phyloP scores from a whole-genome alignment of 768 basidiomycete species.

The Mycena haematopus region DNA sequence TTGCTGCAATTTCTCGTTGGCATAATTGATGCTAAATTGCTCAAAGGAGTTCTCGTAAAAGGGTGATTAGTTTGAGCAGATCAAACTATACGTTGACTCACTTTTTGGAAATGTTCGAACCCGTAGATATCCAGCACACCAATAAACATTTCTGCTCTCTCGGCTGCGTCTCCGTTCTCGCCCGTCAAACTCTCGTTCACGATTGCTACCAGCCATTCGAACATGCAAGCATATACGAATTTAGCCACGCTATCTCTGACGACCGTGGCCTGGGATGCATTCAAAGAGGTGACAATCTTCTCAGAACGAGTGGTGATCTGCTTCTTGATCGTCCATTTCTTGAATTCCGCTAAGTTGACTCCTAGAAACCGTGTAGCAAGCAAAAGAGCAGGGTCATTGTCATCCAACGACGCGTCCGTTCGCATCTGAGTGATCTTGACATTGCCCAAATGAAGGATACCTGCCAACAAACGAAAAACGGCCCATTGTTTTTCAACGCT shows the following conservation, averaged over 20 bases:
- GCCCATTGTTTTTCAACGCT: constrained; percentile 98
- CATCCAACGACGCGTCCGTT: constrained; percentile 84
- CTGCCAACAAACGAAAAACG: constrained; percentile 92
- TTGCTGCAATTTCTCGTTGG: constrained; percentile 97
- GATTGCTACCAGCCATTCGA: constrained; percentile 97
- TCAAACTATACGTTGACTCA: constrained; percentile 32
- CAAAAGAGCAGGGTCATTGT: constrained; percentile 79
- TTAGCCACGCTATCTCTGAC: constrained; percentile 97
- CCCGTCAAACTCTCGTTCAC: constrained; percentile 97
- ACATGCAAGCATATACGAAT: constrained; percentile 97
- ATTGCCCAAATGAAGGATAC: constrained; percentile 96
- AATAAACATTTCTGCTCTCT: constrained; percentile 96
- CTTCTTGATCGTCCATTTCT: constrained; percentile 98
- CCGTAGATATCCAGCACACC: constrained; percentile 98
- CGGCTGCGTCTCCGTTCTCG: constrained; percentile 91
- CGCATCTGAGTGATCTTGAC: constrained; percentile 86
- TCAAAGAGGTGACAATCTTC: constrained; percentile 91
- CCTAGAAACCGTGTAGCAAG: constrained; percentile 91
- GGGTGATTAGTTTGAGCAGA: constrained; percentile 5
- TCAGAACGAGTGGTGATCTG: constrained; percentile 94
- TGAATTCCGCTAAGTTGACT: constrained; percentile 90
- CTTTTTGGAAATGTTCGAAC: constrained; percentile 97
- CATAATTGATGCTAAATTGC: constrained; percentile 99
- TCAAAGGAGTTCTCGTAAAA: constrained; percentile 80
- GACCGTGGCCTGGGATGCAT: constrained; percentile 86